Conservation (phyloP, 768 basidiomycete species). For the Neoboletus magnificus region DNA sequence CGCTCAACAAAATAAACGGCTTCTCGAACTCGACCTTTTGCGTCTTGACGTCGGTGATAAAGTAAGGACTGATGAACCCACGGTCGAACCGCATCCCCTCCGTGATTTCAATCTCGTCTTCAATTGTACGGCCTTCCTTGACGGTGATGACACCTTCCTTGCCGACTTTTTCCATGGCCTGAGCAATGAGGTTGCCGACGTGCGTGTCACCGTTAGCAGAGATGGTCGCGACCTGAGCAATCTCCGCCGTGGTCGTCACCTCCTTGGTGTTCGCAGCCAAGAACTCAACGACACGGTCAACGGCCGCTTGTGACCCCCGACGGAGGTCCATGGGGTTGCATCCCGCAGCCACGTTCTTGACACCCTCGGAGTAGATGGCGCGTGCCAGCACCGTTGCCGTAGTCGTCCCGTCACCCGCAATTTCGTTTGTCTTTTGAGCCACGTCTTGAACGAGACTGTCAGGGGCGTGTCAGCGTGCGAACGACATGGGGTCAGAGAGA, state of each 20-base stretch:
- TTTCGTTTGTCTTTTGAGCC: slow-evolving; percentile 94
- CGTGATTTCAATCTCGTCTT: slow-evolving; percentile 98
- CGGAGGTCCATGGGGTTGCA: slow-evolving; percentile 99
- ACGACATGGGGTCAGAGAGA: background rate
- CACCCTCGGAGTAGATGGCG: slow-evolving; percentile 97
- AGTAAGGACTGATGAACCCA: slow-evolving; percentile 97
- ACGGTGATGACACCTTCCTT: slow-evolving; percentile 99
- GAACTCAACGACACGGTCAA: slow-evolving; percentile 91
- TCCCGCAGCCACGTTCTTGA: slow-evolving; percentile 98
- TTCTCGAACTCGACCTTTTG: slow-evolving; percentile 98
- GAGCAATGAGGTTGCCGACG: slow-evolving; percentile 91
- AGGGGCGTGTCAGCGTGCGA: slow-evolving; percentile 1
- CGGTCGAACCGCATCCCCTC: slow-evolving; percentile 99
- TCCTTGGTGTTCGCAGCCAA: slow-evolving; percentile 85
- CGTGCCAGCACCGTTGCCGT: slow-evolving; percentile 96
- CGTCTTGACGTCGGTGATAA: slow-evolving; percentile 95
- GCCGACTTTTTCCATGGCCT: slow-evolving; percentile 99
- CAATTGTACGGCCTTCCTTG: slow-evolving; percentile 97
- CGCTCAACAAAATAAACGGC: slow-evolving; percentile 86
- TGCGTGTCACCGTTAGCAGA: slow-evolving; percentile 80
- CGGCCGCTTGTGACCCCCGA: slow-evolving; percentile 95
- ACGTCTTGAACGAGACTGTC: slow-evolving; percentile 89
- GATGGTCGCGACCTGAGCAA: slow-evolving; percentile 98
- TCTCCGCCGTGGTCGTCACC: slow-evolving; percentile 96
- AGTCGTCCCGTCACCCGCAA: slow-evolving; percentile 96